Evolutionary conservation across 2,329 filamentous ascomycete genomes (phyloP).

Genomic region (Acrodontium crateriforme): DNA sequence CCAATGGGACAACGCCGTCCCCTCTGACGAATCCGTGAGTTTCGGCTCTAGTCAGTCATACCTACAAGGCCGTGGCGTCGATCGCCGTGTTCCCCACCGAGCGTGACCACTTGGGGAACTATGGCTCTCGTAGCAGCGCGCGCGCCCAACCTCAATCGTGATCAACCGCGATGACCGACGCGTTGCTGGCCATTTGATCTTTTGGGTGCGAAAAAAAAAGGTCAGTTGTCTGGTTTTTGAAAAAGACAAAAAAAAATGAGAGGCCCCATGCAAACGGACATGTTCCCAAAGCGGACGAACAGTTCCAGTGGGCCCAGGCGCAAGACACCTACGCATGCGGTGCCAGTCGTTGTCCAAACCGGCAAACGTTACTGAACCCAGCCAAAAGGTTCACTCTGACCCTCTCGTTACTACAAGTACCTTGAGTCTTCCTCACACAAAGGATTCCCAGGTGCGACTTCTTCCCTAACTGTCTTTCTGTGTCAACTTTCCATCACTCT

Average conservation of each 20-base stretch:
- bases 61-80: slow-evolving; percentile 19
- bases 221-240: no score
- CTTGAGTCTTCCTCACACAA: slow-evolving; percentile 17
- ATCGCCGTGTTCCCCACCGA: slow-evolving; percentile 14
- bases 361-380: no score
- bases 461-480: slow-evolving; percentile 15
- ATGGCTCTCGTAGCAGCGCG: slow-evolving; percentile 14
- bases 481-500: slow-evolving; percentile 12
- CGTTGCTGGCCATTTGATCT: no score
- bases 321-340: slow-evolving; percentile 21
- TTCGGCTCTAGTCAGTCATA: no score
- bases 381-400: no score
- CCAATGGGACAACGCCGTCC: no score
- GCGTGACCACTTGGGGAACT: slow-evolving; percentile 16
- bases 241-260: no score
- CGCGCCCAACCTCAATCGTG: slow-evolving; percentile 9
- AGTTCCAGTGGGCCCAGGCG: slow-evolving; percentile 15
- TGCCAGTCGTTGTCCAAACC: no score
- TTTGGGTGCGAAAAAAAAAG: no score
- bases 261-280: no score
- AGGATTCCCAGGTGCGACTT: slow-evolving; percentile 20
- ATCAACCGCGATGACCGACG: slow-evolving; percentile 10
- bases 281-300: slow-evolving; percentile 21
- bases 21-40: no score
- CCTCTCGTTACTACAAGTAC: slow-evolving; percentile 24